Evolutionary conservation across 2,329 filamentous ascomycete genomes (phyloP).

Genomic region (Ploettnerulaceae sp.): DNA sequence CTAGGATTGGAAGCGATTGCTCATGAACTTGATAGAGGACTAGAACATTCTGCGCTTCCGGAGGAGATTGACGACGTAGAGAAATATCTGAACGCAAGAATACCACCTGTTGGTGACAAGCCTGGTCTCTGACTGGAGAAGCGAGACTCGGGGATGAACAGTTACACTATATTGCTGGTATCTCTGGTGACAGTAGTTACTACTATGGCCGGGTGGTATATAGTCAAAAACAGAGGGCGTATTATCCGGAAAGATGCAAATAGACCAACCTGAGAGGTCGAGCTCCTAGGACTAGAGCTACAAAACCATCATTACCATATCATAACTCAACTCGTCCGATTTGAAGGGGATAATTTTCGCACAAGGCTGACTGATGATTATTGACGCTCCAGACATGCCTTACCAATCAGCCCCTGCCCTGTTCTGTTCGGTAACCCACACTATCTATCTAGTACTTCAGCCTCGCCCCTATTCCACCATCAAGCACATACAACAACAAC

Average conservation of each 20-base stretch:
- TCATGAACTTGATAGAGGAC: conserved; percentile 43
- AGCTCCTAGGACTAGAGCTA: neutral
- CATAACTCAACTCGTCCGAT: neutral
- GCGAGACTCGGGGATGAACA: neutral
- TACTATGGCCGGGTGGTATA: conserved; percentile 7
- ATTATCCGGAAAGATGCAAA: neutral
- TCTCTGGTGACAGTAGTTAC: conserved; percentile 4
- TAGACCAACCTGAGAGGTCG: neutral
- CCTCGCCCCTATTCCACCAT: neutral
- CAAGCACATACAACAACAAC: neutral
- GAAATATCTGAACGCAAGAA: conserved; percentile 43
- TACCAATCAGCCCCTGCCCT: conserved; percentile 1
- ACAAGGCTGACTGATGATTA: conserved; percentile 2
- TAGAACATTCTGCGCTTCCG: conserved; percentile 71
- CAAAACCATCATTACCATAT: neutral
- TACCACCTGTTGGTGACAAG: conserved; percentile 41
- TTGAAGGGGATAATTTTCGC: neutral
- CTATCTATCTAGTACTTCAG: neutral
- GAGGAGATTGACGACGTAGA: conserved; percentile 82
- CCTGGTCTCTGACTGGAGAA: conserved; percentile 11
- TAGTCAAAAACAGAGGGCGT: conserved; percentile 1
- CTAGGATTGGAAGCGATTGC: neutral
- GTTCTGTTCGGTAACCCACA: neutral
- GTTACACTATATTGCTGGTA: conserved; percentile 5
- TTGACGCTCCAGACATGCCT: neutral